Conservation (phyloP, 78 protist genomes). For the Dictyostelium firmibasis region DNA sequence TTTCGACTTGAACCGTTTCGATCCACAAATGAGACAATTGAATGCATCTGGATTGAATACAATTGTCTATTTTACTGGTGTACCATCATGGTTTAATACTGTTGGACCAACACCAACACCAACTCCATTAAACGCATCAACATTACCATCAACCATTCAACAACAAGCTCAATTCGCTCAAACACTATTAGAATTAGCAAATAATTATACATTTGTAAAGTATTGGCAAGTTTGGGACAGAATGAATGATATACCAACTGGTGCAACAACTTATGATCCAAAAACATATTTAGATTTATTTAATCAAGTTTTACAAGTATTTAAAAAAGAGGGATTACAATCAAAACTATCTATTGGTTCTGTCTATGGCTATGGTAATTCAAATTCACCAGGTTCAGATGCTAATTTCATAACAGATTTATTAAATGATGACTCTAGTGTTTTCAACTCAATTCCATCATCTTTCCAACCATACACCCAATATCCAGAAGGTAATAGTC, state of each 20-base stretch:
- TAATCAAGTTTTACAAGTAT: neutral
- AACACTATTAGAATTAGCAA: neutral
- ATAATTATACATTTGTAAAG: neutral
- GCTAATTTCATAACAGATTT: neutral
- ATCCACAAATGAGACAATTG: neutral
- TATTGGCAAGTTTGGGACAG: slow-evolving; percentile 8
- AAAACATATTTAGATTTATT: neutral
- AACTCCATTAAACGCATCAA: neutral
- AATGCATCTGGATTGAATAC: slow-evolving; percentile 10
- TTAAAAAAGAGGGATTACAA: neutral
- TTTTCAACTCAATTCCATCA: neutral
- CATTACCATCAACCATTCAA: neutral
- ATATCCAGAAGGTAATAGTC: neutral
- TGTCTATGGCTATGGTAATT: neutral
- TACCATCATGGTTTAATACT: neutral
- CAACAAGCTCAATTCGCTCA: neutral
- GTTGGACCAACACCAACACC: neutral
- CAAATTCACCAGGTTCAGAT: neutral
- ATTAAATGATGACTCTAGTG: neutral
- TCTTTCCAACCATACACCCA: neutral
- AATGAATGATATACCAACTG: neutral
- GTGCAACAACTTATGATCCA: neutral
- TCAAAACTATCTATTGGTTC: neutral
- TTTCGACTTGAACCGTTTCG: neutral
- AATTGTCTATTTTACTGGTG: neutral